Evolutionary conservation across 1,139 yeast genomes (phyloP).

Genomic region (Candida frijolesensis): DNA sequence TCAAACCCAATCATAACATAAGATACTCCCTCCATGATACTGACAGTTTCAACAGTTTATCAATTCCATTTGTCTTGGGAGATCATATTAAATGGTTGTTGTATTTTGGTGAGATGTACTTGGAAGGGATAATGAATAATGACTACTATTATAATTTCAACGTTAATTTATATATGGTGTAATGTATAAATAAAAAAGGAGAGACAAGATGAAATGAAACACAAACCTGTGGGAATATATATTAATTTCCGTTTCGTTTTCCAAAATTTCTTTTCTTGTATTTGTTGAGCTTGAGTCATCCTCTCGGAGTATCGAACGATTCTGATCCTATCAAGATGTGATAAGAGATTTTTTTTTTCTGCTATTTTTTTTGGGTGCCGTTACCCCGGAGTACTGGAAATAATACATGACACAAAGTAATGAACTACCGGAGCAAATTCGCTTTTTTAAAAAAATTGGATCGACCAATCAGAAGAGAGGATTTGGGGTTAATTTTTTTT

Average conservation of each 20-base stretch:
- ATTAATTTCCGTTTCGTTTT: neutral
- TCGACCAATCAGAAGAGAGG: neutral
- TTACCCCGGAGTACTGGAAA: constrained; percentile 4
- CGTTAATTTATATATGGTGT: constrained; percentile 14
- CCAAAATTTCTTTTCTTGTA: neutral
- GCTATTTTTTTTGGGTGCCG: neutral
- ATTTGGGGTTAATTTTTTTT: neutral
- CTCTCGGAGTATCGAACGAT: neutral
- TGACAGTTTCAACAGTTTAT: neutral
- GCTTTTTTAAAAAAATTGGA: neutral
- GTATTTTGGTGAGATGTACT: constrained; percentile 8
- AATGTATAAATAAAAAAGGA: neutral
- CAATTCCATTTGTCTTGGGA: constrained; percentile 9
- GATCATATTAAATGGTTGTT: constrained; percentile 10
- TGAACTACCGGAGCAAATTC: neutral
- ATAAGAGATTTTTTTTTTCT: neutral
- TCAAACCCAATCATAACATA: constrained; percentile 9
- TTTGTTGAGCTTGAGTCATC: neutral
- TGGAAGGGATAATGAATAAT: constrained; percentile 7
- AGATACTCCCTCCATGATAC: neutral
- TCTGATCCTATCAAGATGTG: neutral
- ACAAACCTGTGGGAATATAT: neutral
- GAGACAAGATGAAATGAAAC: neutral
- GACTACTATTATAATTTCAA: constrained; percentile 12
- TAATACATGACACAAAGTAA: neutral